phyloP scores from a whole-genome alignment of 2,329 filamentous ascomycete species.

The Remersonia thermophila region DNA sequence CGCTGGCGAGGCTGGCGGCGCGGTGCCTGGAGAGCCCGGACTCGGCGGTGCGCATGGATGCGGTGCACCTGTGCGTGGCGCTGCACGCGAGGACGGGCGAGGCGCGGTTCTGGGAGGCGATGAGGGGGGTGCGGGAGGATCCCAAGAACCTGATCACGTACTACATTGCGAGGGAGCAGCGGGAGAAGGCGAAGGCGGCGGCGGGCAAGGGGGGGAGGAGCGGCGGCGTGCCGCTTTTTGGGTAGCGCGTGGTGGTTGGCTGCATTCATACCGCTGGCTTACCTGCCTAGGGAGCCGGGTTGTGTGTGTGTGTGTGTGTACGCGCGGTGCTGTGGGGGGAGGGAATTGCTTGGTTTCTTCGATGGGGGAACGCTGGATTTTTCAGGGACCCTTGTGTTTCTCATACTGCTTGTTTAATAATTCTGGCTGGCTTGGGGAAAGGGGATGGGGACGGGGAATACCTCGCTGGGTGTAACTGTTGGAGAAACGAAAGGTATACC shows the following conservation, averaged over 20 bases:
- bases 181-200: constrained; percentile 28
- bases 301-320: no score
- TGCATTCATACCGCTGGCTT: no score
- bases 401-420: no score
- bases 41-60: constrained; percentile 57
- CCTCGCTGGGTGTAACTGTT: no score
- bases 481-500: no score
- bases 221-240: neutral
- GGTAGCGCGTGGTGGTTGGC: neutral
- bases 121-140: constrained; percentile 55
- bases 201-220: neutral
- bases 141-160: constrained; percentile 69
- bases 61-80: constrained; percentile 67
- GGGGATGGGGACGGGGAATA: no score
- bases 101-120: constrained; percentile 51
- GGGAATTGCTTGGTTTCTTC: no score
- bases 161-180: constrained; percentile 61
- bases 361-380: no score
- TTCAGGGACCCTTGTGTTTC: no score
- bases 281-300: neutral
- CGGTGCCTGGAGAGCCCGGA: constrained; percentile 48
- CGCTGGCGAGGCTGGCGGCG: constrained; percentile 38
- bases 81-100: constrained; percentile 53
- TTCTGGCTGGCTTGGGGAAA: no score
- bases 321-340: no score